Evolutionary conservation across 371 early-diverging fungal species (phyloP), one percentile per base, ranked within the genome.

Genomic region (Actinomortierella wolfii): DNA sequence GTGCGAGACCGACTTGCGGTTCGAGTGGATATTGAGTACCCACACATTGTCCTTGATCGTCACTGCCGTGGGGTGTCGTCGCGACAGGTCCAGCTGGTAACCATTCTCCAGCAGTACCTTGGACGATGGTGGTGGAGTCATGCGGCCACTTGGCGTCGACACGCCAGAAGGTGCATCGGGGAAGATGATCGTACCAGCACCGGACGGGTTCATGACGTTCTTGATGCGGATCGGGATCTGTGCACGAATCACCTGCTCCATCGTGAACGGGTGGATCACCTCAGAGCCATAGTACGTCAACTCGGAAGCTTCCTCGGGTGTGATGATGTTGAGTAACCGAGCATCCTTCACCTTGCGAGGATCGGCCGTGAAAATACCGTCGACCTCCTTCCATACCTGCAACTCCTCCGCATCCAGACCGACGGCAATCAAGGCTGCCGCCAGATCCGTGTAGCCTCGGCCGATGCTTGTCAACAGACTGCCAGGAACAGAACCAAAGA

Each of bases 361-460:
- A 69, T 99, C 99, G 0, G 98, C 98, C 0, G 97, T 97, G 65
- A 96, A 99, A 60, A 99, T 97, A 52, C 99, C 99, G 65, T 98
- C 98, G 3, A 99, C 99, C 63, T 99, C 99, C 77, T 99, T 99
- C 97, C 97, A 98, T 20, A 99, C 92, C 73, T 98, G 97, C 53
- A 98, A 82, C 70, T 99, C 98, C 56, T 87, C 81, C 14, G 93
- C 94, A 25, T 81, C 74, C 20, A 94, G 68, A 1, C 93, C 98
- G 2, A 95, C 98, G 0, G 99, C 96, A 20, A 94, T 82, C 54
- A 99, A 81, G 2, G 98, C 98, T 17, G 98, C 97, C 18, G 96
- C 93, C 52, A 98, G 83, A 77, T 99, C 99, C 0, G 98, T 97
- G 81, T 99, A 99, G 20, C 99, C 99, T 54, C 98, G 94, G 2